These are phyloP conservation scores for Suillus luteus DNA, from an alignment of 768 basidiomycete genomes.

Conservation along the genomic window DNA sequence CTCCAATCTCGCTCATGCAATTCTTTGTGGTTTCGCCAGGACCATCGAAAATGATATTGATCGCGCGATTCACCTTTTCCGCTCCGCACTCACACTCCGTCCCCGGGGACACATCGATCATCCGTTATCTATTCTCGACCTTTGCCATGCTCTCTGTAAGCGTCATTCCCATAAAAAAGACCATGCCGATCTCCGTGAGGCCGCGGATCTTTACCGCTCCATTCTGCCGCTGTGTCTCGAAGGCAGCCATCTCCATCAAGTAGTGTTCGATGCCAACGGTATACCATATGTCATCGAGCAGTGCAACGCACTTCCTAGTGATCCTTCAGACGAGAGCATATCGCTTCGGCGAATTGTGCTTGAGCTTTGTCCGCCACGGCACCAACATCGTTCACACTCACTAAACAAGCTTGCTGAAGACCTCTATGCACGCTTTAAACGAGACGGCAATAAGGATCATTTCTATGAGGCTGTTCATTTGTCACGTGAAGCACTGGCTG, in stretches of 20 bases:
- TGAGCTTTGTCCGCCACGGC: background rate
- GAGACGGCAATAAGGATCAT: background rate
- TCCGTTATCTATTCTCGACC: background rate
- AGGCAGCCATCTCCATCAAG: background rate
- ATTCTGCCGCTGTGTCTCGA: background rate
- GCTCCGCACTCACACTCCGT: background rate
- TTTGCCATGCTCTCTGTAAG: background rate
- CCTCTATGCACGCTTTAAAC: background rate
- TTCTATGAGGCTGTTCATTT: background rate
- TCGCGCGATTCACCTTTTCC: background rate
- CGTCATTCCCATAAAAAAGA: background rate
- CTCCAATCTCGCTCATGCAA: conserved; percentile 3
- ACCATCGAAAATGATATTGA: background rate
- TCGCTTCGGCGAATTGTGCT: background rate
- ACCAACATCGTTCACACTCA: background rate
- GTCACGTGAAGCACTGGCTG: background rate
- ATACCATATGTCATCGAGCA: background rate
- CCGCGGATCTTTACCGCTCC: background rate
- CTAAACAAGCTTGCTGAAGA: background rate
- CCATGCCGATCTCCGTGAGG: background rate
- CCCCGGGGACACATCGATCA: background rate
- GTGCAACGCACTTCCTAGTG: background rate
- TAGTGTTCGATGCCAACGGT: background rate
- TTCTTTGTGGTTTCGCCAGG: background rate
- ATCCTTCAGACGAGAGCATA: conserved; percentile 3